Conservation (phyloP, 352 stramenopile species). For the Peronospora farinosa region DNA sequence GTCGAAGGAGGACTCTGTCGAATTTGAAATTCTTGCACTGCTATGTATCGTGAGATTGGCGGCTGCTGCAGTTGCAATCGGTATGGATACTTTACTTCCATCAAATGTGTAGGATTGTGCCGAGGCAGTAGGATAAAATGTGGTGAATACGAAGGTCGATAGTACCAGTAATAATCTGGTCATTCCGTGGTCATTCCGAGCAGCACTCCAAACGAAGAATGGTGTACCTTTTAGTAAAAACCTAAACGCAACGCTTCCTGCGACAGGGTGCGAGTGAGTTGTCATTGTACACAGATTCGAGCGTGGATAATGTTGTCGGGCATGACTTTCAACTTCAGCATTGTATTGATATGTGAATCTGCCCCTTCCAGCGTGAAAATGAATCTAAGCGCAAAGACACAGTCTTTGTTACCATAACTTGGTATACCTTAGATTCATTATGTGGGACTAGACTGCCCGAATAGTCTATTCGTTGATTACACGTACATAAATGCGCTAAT, state of each 20-base stretch:
- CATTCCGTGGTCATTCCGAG: slow-evolving; percentile 9
- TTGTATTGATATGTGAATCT: slow-evolving; percentile 22
- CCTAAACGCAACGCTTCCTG: too few relatives aligned
- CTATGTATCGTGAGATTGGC: slow-evolving; percentile 12
- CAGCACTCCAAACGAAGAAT: slow-evolving; percentile 20
- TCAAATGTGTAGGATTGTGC: slow-evolving; percentile 26
- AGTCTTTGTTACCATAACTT: slow-evolving; percentile 8
- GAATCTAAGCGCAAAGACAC: slow-evolving; percentile 19
- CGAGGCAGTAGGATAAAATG: slow-evolving; percentile 2
- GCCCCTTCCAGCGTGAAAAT: slow-evolving; percentile 9
- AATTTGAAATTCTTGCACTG: slow-evolving; percentile 2
- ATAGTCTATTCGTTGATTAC: not conserved
- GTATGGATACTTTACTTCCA: slow-evolving; percentile 9
- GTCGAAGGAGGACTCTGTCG: not conserved
- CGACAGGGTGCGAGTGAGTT: too few relatives aligned
- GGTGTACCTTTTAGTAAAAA: not conserved
- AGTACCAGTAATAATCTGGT: slow-evolving; percentile 17
- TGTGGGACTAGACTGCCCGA: not conserved
- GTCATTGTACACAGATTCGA: slow-evolving; percentile 14
- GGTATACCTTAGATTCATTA: not conserved
- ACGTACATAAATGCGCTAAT: slow-evolving; percentile 1
- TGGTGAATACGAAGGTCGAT: slow-evolving; percentile 4
- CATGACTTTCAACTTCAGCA: slow-evolving; percentile 11
- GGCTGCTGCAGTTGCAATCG: slow-evolving; percentile 11
- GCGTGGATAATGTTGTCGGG: not conserved